Base-by-base conservation (phyloP, 306 rosid genomes). In the Dalbergia oliveri region DNA sequence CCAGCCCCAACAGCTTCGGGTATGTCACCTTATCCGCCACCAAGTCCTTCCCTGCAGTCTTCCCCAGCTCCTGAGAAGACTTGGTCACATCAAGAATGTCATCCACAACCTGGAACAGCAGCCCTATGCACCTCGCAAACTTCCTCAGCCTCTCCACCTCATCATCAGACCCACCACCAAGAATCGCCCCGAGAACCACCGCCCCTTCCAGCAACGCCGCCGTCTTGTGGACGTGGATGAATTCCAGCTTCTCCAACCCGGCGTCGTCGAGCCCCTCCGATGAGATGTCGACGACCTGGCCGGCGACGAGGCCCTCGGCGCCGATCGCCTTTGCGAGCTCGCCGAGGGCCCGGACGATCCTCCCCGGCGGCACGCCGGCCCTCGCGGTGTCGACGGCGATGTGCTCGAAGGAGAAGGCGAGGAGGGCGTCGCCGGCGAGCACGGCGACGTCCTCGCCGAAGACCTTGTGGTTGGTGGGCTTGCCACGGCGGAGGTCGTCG, bases 401-500 rank as follows among this genome's bases (percentile, higher is more conserved):
- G 75, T 91, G 94, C 88, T 93, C 97, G 72, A 93, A 93, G 0
- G 98, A 81, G 23, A 86, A 91, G 4, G 97, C 83, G 4, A 93
- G 79, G 0, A 93, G 91, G 0, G 97, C 92, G 11, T 93, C 98
- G 54, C 97, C 97, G 41, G 98, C 97, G 6, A 93, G 81, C 5
- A 93, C 98, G 4, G 98, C 94, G 0, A 90, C 89, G 57, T 91
- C 93, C 70, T 93, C 98, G n/a, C 97, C 98, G 79, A 82, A 93
- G 0, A 91, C 97, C 81, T 86, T 93, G 82, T 93, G 98, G 51
- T 90, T 93, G 0, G 98, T 88, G 21, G 92, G 98, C 62, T 88
- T 91, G 0, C 97, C 98, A 31, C 97, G 97, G 60, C 98, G 97
- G 84, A 93, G 92, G 76, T 91, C 93, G 70, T 93, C 97, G 91